phyloP scores from a whole-genome alignment of 148 eudicot species.

The Rhododendron ovatum region DNA sequence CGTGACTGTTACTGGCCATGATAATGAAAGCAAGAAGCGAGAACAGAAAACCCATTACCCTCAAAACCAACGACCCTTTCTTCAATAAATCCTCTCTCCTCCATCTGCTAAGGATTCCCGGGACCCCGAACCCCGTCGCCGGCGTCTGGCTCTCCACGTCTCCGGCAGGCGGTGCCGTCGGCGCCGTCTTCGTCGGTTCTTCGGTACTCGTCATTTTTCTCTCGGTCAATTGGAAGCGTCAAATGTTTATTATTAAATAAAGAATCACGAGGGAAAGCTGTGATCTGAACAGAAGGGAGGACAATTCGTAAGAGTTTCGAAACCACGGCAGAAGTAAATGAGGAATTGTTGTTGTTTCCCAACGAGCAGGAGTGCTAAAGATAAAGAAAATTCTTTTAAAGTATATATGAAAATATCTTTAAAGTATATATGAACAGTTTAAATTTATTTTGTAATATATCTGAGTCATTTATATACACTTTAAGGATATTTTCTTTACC shows the following conservation, averaged over 20 bases:
- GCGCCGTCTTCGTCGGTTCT: not conserved
- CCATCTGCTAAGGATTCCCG: constrained; percentile 31
- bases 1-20: constrained; percentile 53
- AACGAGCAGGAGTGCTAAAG: too few species aligned
- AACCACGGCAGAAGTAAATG: too few species aligned
- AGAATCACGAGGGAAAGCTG: not conserved
- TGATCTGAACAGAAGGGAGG: not conserved
- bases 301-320: not conserved
- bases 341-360: not conserved
- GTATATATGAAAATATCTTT: too few species aligned
- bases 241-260: too few species aligned
- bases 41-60: constrained; percentile 38
- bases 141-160: constrained; percentile 25
- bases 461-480: too few species aligned
- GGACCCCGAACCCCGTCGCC: constrained; percentile 16
- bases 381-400: too few species aligned
- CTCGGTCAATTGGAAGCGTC: not conserved
- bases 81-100: constrained; percentile 45
- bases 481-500: too few species aligned
- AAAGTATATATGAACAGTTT: too few species aligned
- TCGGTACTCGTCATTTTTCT: not conserved
- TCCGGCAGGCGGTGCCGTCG: constrained; percentile 17
- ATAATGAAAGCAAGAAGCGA: constrained; percentile 58
- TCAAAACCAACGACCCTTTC: constrained; percentile 36
- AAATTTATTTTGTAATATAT: too few species aligned